Base-by-base conservation (phyloP, 2,329 filamentous ascomycete species). In the Fonsecaea nubica region DNA sequence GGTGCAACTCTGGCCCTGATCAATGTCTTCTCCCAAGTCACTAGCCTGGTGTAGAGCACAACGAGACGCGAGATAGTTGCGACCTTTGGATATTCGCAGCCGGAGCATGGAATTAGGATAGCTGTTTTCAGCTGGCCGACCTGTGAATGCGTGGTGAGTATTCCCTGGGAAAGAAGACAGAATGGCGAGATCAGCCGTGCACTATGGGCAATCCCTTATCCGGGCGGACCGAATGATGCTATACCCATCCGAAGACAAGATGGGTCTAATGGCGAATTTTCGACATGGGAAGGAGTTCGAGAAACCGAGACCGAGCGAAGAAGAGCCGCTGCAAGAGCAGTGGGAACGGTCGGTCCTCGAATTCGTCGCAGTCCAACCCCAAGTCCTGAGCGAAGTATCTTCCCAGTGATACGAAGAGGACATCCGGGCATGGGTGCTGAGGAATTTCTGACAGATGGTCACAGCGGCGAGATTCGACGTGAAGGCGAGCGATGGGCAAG, bases 111-210 rank as follows among this genome's bases (percentile, higher is more conserved):
- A 0, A 92, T 90, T 73, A 89, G 95, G 21, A 92, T 99, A 70
- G 95, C 93, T 1, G 90, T 98, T 8, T 99, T 97, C 78, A 90
- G 90, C 54, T 98, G 95, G 95, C 95, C 95, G 0, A 90, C 91
- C 63, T 98, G 95, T 78, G 87, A 88, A 70, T 92, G 95, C 75
- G 86, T 97, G 1, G 90, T 92, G 10, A 89, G 90, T 15, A 90
- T 98, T 64, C 91, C 93, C 0, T 98, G 88, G 94, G 89, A 33
- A 69, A 71, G 62, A 69, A 75, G 56, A 48, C 70, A 38, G 63
- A 70, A 72, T 53, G 72, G 73, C 6, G 78, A 80, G 59, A 78
- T 80, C 65, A 79, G 79, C 40, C 76, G 80, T 61, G 94, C 93
- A 9, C 80, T 99, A 35, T 96, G 90, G 78, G 94, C 92, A n/a